Base-by-base conservation (phyloP, 129 eudicot genomes). In the Chrysanthemum makinoi region DNA sequence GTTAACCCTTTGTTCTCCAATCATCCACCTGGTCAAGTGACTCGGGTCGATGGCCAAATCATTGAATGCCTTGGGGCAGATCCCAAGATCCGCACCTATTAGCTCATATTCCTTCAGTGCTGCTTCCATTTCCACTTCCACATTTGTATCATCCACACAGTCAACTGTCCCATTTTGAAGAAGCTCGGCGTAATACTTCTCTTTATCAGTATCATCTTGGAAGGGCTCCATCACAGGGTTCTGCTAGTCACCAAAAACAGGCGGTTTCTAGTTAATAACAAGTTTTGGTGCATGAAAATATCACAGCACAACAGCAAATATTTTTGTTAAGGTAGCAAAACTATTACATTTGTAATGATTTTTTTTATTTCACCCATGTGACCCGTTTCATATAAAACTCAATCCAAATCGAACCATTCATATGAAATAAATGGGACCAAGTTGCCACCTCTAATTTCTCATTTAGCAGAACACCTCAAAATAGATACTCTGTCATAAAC, bases 181-280 rank as follows among this genome's bases (percentile, higher is more conserved):
- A 30, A 87, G 76, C 49, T 89, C 90, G 1, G 79, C 86, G 65
- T 85, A 93, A 69, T 89, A 72, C 62, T 83, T 74, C 77, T 93
- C 96, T 75, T 82, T 89, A 82, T 89, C 87, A 2, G 50, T 2
- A 22, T 89, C 98, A 20, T 87, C 54, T 46, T 83, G 56, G 33
- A 93, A 89, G 44, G 95, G 95, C 65, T 89, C 95, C 86, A 85
- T 85, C 14, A 87, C 80, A 19, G 88, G 95, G 62, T 85, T 91
- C 96, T 93, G 89, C 17, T 50, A 49, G 70, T 65, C 46, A 26
- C 24, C 19, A 57, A 16, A 68, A n/a, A 58, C 44, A 39, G 44
- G 18, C 10, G 58, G 8, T 43, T n/a, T 7, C 28, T 39, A 6
- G 69, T 39, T 15, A 63, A 39, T 63, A 35, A 3, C 52, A n/a